Conservation (phyloP, 164 flowering plant species). For the Chloranthus sessilifolius region DNA sequence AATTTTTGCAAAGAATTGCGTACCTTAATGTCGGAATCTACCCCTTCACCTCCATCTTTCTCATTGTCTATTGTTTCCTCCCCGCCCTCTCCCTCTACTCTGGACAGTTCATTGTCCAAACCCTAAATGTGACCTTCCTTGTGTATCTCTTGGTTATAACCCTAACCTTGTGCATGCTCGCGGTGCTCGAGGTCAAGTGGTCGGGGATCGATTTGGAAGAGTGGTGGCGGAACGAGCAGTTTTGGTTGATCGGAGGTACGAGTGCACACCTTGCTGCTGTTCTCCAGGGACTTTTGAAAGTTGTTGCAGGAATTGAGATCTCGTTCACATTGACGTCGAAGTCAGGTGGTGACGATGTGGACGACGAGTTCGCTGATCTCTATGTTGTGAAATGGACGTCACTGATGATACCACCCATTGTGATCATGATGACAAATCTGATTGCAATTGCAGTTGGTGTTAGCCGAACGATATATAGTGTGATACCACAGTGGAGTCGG, state of each 20-base stretch:
- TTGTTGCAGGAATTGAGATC: slow-evolving; percentile 79
- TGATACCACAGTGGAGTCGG: slow-evolving; percentile 64
- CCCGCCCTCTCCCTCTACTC: slow-evolving; percentile 80
- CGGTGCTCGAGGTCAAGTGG: slow-evolving; percentile 84
- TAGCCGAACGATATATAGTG: slow-evolving; percentile 60
- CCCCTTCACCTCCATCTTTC: slow-evolving; percentile 77
- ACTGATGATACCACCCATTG: slow-evolving; percentile 75
- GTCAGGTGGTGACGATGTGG: slow-evolving; percentile 56
- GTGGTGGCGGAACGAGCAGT: slow-evolving; percentile 95
- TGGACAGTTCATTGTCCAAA: slow-evolving; percentile 71
- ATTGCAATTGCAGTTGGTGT: slow-evolving; percentile 70
- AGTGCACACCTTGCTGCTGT: slow-evolving; percentile 92
- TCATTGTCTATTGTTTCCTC: slow-evolving; percentile 77
- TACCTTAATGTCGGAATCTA: slow-evolving; percentile 77
- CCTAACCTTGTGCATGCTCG: slow-evolving; percentile 54
- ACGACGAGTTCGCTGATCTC: slow-evolving; percentile 74
- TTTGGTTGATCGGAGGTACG: slow-evolving; percentile 90
- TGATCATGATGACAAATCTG: slow-evolving; percentile 62
- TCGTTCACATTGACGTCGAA: slow-evolving; percentile 84
- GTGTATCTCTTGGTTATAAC: slow-evolving; percentile 61
- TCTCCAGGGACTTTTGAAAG: slow-evolving; percentile 77
- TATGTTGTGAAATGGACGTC: slow-evolving; percentile 75
- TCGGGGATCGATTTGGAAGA: slow-evolving; percentile 69
- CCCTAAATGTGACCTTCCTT: slow-evolving; percentile 60
- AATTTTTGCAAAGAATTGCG: slow-evolving; percentile 61